phyloP scores from a whole-genome alignment of 331 rosid species.

The Malus hybrid region DNA sequence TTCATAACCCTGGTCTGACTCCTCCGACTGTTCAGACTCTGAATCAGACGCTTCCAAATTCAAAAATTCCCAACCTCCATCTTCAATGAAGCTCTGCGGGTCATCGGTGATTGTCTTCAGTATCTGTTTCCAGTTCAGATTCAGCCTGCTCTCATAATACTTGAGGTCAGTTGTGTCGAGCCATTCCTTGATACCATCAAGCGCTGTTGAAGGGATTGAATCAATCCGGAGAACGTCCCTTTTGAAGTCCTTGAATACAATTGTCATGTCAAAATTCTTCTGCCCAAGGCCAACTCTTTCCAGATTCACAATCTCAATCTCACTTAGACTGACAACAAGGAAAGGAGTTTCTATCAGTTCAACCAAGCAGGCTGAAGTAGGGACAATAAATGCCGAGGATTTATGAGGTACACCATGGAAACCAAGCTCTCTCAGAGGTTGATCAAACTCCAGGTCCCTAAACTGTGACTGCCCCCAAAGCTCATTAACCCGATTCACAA shows the following conservation, averaged over 20 bases:
- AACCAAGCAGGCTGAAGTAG: slow-evolving; percentile 40
- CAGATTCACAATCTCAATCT: slow-evolving; percentile 51
- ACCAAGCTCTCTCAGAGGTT: slow-evolving; percentile 51
- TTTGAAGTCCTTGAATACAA: slow-evolving; percentile 50
- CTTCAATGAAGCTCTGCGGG: slow-evolving; percentile 49
- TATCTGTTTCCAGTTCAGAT: slow-evolving; percentile 44
- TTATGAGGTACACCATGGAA: slow-evolving; percentile 50
- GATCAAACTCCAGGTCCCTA: slow-evolving; percentile 45
- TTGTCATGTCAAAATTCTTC: slow-evolving; percentile 48
- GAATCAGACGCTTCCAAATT: slow-evolving; percentile 48
- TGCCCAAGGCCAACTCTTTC: slow-evolving; percentile 56
- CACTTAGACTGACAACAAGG: slow-evolving; percentile 44
- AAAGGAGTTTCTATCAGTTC: slow-evolving; percentile 42
- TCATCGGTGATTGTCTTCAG: slow-evolving; percentile 50
- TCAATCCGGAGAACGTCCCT: slow-evolving; percentile 47
- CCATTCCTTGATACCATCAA: slow-evolving; percentile 54
- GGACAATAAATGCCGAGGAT: slow-evolving; percentile 50
- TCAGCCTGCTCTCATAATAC: slow-evolving; percentile 49
- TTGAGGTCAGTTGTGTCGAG: slow-evolving; percentile 47
- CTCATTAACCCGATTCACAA: slow-evolving; percentile 45
- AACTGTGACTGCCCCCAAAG: slow-evolving; percentile 53
- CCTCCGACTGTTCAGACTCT: slow-evolving; percentile 35
- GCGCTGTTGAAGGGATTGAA: slow-evolving; percentile 47
- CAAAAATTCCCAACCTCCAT: slow-evolving; percentile 56
- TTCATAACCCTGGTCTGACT: slow-evolving; percentile 47